A percentile compares a stretch with the other conserved stretches of the same genome.
Conservation (phyloP, 129 eudicot species). For the Escallonia rubra region DNA sequence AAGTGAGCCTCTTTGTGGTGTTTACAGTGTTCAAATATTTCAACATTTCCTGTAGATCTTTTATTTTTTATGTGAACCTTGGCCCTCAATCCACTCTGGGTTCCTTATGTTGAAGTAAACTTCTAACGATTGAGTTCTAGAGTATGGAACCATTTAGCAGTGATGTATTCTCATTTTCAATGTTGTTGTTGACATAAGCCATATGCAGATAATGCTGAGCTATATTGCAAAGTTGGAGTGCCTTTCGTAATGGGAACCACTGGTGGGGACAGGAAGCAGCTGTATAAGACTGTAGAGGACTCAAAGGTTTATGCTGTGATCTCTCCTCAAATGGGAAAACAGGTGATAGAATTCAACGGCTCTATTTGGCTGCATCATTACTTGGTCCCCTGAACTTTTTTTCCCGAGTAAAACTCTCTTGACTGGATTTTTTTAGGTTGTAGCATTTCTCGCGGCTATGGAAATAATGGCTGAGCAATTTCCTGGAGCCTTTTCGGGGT, state of each 20-base stretch:
- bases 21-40: not conserved
- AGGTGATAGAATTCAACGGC: conserved; percentile 33
- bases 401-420: not conserved
- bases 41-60: not conserved
- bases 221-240: conserved; percentile 78
- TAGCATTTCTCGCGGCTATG: conserved; percentile 94
- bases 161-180: conserved; percentile 1
- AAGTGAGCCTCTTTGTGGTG: not conserved
- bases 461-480: conserved; percentile 87
- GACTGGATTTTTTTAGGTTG: conserved; percentile 52
- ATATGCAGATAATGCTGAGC: conserved; percentile 67
- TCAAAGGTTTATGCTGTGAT: conserved; percentile 79
- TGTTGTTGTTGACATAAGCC: not conserved
- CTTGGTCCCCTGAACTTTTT: not conserved
- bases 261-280: conserved; percentile 85
- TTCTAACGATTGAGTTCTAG: not conserved
- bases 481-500: conserved; percentile 93
- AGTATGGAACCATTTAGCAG: not conserved
- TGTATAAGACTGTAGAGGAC: conserved; percentile 71
- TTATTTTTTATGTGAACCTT: not conserved
- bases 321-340: conserved; percentile 98
- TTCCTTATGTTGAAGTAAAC: not conserved
- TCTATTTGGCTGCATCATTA: not conserved
- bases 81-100: not conserved
- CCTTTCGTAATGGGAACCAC: conserved; percentile 98